Evolutionary conservation across 2,329 filamentous ascomycete genomes (phyloP), one percentile per base, ranked within the genome.

Genomic region (Taxawa tesnikishii): DNA sequence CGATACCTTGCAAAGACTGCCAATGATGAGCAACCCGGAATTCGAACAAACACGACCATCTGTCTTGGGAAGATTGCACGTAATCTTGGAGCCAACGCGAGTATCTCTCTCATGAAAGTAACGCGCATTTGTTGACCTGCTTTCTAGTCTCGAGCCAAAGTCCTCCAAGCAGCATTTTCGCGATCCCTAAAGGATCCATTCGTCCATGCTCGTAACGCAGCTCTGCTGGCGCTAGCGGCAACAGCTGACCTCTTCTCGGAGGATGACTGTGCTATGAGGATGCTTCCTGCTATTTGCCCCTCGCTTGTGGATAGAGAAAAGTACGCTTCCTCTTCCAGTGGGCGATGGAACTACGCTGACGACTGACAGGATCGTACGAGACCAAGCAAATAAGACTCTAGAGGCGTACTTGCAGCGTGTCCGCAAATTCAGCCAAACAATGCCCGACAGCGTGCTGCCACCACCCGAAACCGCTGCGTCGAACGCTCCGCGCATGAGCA

Each of bases 21-120:
- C 28, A 98, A 96, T 46, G 90, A 98, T 41, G 90, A 96, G 47
- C 88, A 98, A 49, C 85, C 90, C 1, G 90, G 90, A 1, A 98
- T 98, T 43, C 75, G 90, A 39, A 98, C 90, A 6, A 98, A 98
- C 53, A 98, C 90, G 0, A 98, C 90, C 2, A 98, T 98, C 34
- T 96, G 88, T 51, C 62, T 98, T 1, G 90, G 90, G 14, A 96
- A 94, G 50, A 94, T 98, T 45, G 87, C 90, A 10, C 87, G 84
- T 46, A 81, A 93, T 46, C 65, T 98, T 1, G 83, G 84, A 2
- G 65, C 71, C 2, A 63, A 61, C 42, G 67, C 71, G 55, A 33
- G 53, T 45, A 14, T 4, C 16, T 24, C n/a, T n/a, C n/a, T n/a
- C n/a, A n/a, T n/a, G n/a, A n/a, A n/a, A n/a, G n/a, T n/a, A 23